Base-by-base conservation (phyloP, 2,329 filamentous ascomycete genomes). In the Calonectria crousiana region DNA sequence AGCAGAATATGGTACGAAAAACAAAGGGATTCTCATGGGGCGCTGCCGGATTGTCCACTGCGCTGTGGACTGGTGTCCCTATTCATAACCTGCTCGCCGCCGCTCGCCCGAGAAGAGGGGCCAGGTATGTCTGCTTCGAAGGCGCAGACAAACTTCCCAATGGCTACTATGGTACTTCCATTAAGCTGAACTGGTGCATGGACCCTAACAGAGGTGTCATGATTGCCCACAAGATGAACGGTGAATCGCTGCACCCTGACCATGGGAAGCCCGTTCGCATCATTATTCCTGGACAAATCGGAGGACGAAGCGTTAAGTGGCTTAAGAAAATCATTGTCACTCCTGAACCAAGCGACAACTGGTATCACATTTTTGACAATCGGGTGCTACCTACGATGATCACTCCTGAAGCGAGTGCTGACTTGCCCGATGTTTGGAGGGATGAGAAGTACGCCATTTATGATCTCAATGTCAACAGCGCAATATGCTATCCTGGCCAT, bases 21-120 rank as follows among this genome's bases (percentile, higher is more conserved):
- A 95, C 94, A 1, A 97, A 98, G 80, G 96, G 96, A 0, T 98
- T 98, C 85, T 98, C 95, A 2, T 98, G 96, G 96, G 96, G 96
- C 44, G 89, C 96, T 1, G 95, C 95, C 5, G 96, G 95, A 30
- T 83, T 98, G 8, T 97, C 95, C 0, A 98, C 95, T 0, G 95
- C 95, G 0, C 86, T 98, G 0, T 98, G 95, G 89, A 98, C 96
- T 0, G 96, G 96, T 28, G 93, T 95, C 0, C 87, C 93, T 51
- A 91, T 98, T 84, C 88, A 88, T 2, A 93, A 96, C 74, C 84
- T 98, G 5, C 87, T 98, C 20, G 88, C 88, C 72, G 89, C 87
- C 75, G 95, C 95, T 3, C 91, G 87, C 73, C 95, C 95, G 0
- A 87, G 89, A 78, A 89, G 93, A 73, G 91, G 90, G 68, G 95